phyloP scores from a whole-genome alignment of 768 basidiomycete species.

The Xerocomellus intermedius region DNA sequence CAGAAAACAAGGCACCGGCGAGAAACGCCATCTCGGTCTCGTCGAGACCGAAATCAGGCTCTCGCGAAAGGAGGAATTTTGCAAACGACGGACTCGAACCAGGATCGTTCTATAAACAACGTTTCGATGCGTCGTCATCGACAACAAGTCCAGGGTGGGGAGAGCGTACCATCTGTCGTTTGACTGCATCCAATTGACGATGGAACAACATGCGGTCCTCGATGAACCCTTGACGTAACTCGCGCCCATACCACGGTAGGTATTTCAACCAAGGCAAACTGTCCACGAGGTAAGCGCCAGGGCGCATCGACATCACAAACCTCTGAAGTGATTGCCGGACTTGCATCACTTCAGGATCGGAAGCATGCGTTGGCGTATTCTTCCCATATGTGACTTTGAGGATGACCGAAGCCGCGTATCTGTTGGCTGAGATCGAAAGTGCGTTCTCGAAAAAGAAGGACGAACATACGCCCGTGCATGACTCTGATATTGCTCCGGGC shows the following conservation, averaged over 20 bases:
- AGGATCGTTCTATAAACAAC: constrained; percentile 1
- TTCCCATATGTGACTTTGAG: constrained; percentile 23
- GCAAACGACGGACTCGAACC: constrained; percentile 45
- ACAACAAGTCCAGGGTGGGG: not conserved
- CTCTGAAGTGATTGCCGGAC: constrained; percentile 21
- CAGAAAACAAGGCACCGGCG: constrained; percentile 56
- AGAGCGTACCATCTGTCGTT: constrained; percentile 38
- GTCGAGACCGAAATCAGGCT: constrained; percentile 46
- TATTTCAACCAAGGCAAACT: constrained; percentile 35
- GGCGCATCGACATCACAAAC: constrained; percentile 22
- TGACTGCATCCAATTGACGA: constrained; percentile 43
- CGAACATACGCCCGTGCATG: constrained; percentile 33
- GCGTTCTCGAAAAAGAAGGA: constrained; percentile 35
- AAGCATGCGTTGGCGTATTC: constrained; percentile 7
- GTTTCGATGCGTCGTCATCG: not conserved
- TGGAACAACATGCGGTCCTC: constrained; percentile 50
- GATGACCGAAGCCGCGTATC: constrained; percentile 17
- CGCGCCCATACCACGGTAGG: constrained; percentile 59
- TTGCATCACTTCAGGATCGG: constrained; percentile 18
- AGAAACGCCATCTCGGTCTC: constrained; percentile 56
- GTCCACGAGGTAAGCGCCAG: constrained; percentile 36
- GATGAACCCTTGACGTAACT: constrained; percentile 49
- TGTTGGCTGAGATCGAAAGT: not conserved
- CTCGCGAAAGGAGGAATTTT: constrained; percentile 50
- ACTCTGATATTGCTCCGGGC: constrained; percentile 3